Percentiles rank a stretch among this genome's conserved stretches.
phyloP scores from a whole-genome alignment of 352 stramenopile species.

The Globisporangium ultimum region DNA sequence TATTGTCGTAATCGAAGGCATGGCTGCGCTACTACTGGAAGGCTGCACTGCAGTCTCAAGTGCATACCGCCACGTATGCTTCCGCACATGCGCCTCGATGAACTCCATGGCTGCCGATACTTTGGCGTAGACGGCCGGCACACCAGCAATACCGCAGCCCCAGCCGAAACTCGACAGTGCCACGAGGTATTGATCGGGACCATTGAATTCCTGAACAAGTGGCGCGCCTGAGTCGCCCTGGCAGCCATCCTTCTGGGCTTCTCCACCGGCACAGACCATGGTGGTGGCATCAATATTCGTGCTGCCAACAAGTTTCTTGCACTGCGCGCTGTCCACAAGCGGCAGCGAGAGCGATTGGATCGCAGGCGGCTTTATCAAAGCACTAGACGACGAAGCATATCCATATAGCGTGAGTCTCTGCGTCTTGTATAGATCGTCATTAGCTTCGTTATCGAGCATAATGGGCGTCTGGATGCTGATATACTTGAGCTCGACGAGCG shows the following conservation, averaged over 20 bases:
- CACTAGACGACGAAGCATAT: background rate
- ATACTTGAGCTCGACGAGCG: constrained; percentile 34
- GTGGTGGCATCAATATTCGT: constrained; percentile 12
- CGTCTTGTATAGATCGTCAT: background rate
- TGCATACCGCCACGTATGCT: constrained; percentile 23
- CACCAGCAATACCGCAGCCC: constrained; percentile 24
- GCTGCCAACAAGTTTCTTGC: constrained; percentile 13
- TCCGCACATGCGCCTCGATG: constrained; percentile 22
- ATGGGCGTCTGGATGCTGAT: constrained; percentile 35
- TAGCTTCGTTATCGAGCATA: constrained; percentile 16
- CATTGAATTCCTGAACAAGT: constrained; percentile 16
- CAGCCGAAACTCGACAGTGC: constrained; percentile 32
- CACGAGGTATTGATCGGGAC: constrained; percentile 14
- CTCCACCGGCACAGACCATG: constrained; percentile 39
- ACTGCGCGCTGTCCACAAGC: constrained; percentile 20
- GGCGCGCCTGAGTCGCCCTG: constrained; percentile 37
- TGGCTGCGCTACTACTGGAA: background rate
- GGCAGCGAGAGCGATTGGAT: constrained; percentile 22
- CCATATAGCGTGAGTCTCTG: constrained; percentile 21
- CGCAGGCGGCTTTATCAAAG: background rate
- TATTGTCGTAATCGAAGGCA: background rate
- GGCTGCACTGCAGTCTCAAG: background rate
- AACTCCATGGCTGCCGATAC: constrained; percentile 22
- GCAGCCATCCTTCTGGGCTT: constrained; percentile 33
- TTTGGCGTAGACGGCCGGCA: constrained; percentile 33